Base-by-base conservation (phyloP, 1,284 basidiomycete genomes). In the Amylostereum areolatum region DNA sequence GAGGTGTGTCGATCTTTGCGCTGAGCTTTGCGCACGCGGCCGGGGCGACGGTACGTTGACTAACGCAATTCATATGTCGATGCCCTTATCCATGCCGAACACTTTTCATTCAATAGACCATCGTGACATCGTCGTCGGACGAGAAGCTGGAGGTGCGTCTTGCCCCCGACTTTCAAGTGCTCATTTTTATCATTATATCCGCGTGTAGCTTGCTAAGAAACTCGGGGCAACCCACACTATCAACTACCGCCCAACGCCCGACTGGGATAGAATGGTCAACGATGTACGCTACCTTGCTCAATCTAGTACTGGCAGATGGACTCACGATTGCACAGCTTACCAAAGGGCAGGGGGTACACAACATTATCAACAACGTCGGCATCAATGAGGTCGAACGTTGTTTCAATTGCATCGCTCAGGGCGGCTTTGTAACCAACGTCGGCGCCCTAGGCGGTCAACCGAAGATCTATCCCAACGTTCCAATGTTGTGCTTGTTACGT, bases 81-180 rank as follows among this genome's bases (percentile, higher is more conserved):
- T 46, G 18, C 18, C 1, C 18, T 18, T 18, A 18, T 18, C 18
- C 10, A 28, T 11, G 12, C 12, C 32, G 2, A 2, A 18, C 18
- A 18, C 18, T 18, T 24, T 8, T 8, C 18, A 18, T 18, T 18
- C 18, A 8, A 5, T 9, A 43, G 40, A 48, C 68, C 37, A 70
- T 75, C 57, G 65, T 66, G 47, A 75, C 73, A 2, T 72, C 70
- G 0, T 73, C 70, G 2, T 70, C 67, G 3, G 69, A 74, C 54
- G 66, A 65, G 37, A 75, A 75, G 59, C 64, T 68, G 34, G 55
- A 63, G 49, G 40, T 52, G 10, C 33, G 10, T 31, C 11, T 44
- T 24, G 10, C 10, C 11, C 10, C 11, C 11, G 6, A 29, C 25
- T 11, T 18, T 24, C 43, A 2, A 27, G 18, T 18, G 18, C 18